Conservation (phyloP, 1,284 basidiomycete species). For the Farysia itapuensis region DNA sequence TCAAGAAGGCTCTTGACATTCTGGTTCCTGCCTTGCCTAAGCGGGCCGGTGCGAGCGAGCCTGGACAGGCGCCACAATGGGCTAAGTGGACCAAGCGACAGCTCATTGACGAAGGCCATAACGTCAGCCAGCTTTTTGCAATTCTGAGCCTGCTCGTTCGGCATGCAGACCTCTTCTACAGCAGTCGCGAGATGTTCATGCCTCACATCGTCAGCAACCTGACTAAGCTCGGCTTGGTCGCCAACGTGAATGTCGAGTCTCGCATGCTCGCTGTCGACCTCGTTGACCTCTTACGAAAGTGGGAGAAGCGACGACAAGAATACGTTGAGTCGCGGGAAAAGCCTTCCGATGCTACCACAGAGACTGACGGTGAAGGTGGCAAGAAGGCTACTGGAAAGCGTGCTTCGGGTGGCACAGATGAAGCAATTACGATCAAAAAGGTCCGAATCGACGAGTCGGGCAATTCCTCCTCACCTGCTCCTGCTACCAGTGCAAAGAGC, state of each 20-base stretch:
- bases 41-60: conserved; percentile 60
- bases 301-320: conserved; percentile 61
- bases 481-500: conserved; percentile 57
- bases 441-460: conserved; percentile 62
- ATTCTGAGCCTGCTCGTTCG: conserved; percentile 92
- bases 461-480: conserved; percentile 44
- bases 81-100: conserved; percentile 83
- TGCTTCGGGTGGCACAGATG: conserved; percentile 13
- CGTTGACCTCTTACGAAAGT: conserved; percentile 61
- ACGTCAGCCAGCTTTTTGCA: conserved; percentile 76
- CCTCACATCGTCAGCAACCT: conserved; percentile 91
- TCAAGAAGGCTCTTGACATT: conserved; percentile 85
- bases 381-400: conserved; percentile 16
- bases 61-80: conserved; percentile 75
- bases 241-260: conserved; percentile 72
- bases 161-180: conserved; percentile 89
- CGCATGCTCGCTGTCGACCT: conserved; percentile 66
- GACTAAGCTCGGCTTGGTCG: conserved; percentile 79
- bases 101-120: conserved; percentile 83
- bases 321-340: too few relatives aligned
- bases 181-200: conserved; percentile 89
- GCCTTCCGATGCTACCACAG: conserved; percentile 18
- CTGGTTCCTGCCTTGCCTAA: conserved; percentile 80
- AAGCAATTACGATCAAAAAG: conserved; percentile 60
- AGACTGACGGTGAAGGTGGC: conserved; percentile 1